A percentile compares a stretch with the other conserved stretches of the same genome.
Evolutionary conservation across 495 filamentous ascomycete genomes (phyloP).

Genomic region (Hypoxylon trugodes): DNA sequence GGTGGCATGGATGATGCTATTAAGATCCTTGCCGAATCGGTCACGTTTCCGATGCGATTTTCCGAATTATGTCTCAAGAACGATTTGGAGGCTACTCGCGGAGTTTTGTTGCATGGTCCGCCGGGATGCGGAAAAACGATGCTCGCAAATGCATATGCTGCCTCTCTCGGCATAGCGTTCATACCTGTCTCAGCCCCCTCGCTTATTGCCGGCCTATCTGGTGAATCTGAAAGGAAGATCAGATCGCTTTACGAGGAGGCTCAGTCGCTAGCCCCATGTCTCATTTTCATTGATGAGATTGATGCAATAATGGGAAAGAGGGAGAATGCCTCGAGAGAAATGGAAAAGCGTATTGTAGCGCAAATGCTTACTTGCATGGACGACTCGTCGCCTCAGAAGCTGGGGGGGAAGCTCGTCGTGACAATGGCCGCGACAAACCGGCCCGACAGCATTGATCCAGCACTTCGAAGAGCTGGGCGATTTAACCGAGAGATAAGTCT

Average conservation of each 20-base stretch:
- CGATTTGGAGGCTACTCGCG: slow-evolving; percentile 79
- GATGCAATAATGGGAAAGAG: slow-evolving; percentile 95
- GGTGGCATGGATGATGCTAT: slow-evolving; percentile 87
- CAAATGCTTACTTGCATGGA: slow-evolving; percentile 92
- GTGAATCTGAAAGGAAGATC: slow-evolving; percentile 94
- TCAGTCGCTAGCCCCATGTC: slow-evolving; percentile 83
- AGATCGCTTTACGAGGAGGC: slow-evolving; percentile 92
- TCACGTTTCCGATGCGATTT: slow-evolving; percentile 79
- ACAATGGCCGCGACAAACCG: slow-evolving; percentile 94
- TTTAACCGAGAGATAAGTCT: slow-evolving; percentile 96
- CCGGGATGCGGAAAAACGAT: slow-evolving; percentile 96
- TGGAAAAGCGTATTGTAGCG: slow-evolving; percentile 96
- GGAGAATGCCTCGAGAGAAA: slow-evolving; percentile 93
- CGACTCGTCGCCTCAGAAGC: slow-evolving; percentile 66
- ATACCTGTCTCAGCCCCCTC: slow-evolving; percentile 90
- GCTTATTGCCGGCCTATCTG: slow-evolving; percentile 92
- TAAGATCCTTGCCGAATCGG: slow-evolving; percentile 76
- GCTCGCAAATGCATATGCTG: slow-evolving; percentile 89
- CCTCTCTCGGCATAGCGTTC: slow-evolving; percentile 83
- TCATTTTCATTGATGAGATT: slow-evolving; percentile 96
- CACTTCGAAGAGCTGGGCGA: slow-evolving; percentile 82
- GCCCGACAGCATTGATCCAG: slow-evolving; percentile 88
- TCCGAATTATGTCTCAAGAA: slow-evolving; percentile 64
- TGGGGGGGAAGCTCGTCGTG: slow-evolving; percentile 90
- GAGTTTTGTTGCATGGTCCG: slow-evolving; percentile 89